Evolutionary conservation across 2,329 filamentous ascomycete species (phyloP), one percentile per base, ranked within the genome.

Genomic region (Aspergillus sp.): DNA sequence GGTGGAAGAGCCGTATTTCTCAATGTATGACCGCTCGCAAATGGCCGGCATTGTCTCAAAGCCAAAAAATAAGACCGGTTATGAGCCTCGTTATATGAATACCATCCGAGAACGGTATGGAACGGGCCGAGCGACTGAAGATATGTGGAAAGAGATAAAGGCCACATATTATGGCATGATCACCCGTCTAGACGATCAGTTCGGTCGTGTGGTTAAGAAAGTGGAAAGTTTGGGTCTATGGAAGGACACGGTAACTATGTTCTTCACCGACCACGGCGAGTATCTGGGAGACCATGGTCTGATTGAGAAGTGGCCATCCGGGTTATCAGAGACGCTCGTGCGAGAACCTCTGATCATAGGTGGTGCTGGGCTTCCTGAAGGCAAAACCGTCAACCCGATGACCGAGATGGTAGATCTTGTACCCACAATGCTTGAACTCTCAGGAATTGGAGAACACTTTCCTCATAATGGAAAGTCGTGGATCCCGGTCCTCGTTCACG

Each of bases 141-240:
- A 77, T 39, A 71, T 77, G 12, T 80, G 77, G 77, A 64, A 59
- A 15, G 79, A 81, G 60, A 69, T 81, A 23, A 76, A 69, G 35
- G 78, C 76, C 0, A 80, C 76, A 0, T 80, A 81, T 57, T 79
- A 77, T 53, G 79, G 79, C 15, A 81, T 81, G 77, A 79, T 80
- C 6, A 70, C 76, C 0, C 67, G 79, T 0, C 60, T 81, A 0
- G 78, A 81, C 56, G 73, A 79, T 27, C 78, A 81, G 56, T 81
- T 81, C 44, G 78, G 79, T 0, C 65, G 74, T 0, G 63, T 81
- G 2, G 6, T 52, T 12, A n/a, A 31, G n/a, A n/a, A 39, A 11
- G 27, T 44, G 25, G 39, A 39, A 17, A 31, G 14, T 7, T 14
- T 39, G n/a, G 46, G 54, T 15, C 17, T 51, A 19, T 56, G 40